Base-by-base conservation (phyloP, 2,329 filamentous ascomycete species). In the Tolypocladium tundrense region DNA sequence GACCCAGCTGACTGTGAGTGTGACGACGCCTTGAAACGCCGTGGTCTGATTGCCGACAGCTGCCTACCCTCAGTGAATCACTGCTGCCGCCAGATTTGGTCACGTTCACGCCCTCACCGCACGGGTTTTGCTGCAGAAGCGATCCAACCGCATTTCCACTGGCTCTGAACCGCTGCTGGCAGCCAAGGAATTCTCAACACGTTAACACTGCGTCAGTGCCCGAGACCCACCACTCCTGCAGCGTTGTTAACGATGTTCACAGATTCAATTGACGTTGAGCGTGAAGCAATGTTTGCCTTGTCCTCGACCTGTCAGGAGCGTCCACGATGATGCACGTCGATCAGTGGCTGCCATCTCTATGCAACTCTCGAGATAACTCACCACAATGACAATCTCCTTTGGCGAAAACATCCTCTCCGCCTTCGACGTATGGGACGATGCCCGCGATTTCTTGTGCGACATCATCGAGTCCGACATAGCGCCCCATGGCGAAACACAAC, bases 341-440 rank as follows among this genome's bases (percentile, higher is more conserved):
- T 13, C 8, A 51, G 31, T 11, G 48, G 31, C 19, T 10, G 4
- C 5, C 27, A 21, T 35, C 31, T 7, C 4, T 3, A 54, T 39
- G 51, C 45, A 37, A 11, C 27, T 31, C 41, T 21, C 24, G 21
- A 21, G 2, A 33, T 21, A 53, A 19, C 9, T 9, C 11, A 7
- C 4, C 54, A 43, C 35, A 31, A 59, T 59, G 59, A 16, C 31
- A 41, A 24, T 16, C 11, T 54, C 31, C 13, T 52, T 54, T 27
- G 61, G 67, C 21, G 60, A 67, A 33, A 58, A 64, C 53, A 54
- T 69, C 35, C 64, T 73, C 35, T 62, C 59, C 21, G 62, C 65
- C 14, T 75, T 75, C 58, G 68, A 75, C 55, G 67, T 71, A 11
- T 59, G 64, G 53, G 63, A 68, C 41, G 67, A 70, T 9, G 62